Conservation (phyloP, 306 rosid species). For the Castanea sativa region DNA sequence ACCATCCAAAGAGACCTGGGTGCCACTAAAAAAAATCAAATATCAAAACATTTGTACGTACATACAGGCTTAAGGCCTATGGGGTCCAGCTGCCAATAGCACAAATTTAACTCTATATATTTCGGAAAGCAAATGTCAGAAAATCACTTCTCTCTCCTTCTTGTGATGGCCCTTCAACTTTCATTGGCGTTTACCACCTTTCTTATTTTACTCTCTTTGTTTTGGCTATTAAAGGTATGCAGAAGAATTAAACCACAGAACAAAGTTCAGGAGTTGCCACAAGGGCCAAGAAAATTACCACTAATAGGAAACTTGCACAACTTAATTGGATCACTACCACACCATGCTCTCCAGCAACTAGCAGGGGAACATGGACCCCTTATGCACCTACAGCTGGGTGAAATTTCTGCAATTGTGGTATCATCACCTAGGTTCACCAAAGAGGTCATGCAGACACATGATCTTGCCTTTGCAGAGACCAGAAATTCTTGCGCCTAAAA, state of each 20-base stretch:
- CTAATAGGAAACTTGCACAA: conserved; percentile 29
- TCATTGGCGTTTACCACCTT: background rate
- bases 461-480: background rate
- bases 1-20: too few relatives aligned
- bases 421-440: conserved; percentile 27
- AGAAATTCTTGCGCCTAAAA: background rate
- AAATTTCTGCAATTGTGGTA: conserved; percentile 33
- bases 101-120: too few relatives aligned
- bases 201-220: background rate
- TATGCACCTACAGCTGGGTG: conserved; percentile 44
- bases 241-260: background rate
- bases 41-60: too few relatives aligned
- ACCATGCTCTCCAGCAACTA: conserved; percentile 17
- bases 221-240: background rate
- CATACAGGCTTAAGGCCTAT: too few relatives aligned
- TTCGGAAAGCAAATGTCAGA: too few relatives aligned
- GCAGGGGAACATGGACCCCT: conserved; percentile 42
- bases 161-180: background rate
- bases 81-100: too few relatives aligned
- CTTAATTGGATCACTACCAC: conserved; percentile 16
- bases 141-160: too few relatives aligned
- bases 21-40: too few relatives aligned
- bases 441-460: background rate
- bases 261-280: background rate
- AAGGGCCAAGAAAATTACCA: background rate